These are phyloP conservation scores for Xylogone sp. DNA, from an alignment of 2,329 filamentous ascomycete genomes.

Conservation along the genomic window DNA sequence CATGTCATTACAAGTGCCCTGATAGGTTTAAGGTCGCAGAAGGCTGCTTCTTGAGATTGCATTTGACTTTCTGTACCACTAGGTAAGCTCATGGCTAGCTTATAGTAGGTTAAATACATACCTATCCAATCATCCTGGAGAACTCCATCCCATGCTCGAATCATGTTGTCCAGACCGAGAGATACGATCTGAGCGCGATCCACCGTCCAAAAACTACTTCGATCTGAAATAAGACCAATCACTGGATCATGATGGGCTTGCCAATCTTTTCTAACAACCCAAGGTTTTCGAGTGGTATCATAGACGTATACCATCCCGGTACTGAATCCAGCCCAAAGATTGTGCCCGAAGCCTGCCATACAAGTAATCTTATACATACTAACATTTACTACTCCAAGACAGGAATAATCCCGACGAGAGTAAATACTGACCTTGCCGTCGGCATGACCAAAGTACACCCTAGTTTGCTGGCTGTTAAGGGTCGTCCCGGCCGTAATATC, in stretches of 20 bases:
- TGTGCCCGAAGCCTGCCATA: conserved; percentile 72
- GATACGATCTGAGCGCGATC: conserved; percentile 83
- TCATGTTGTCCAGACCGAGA: conserved; percentile 79
- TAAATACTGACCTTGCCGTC: conserved; percentile 97
- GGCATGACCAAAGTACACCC: conserved; percentile 84
- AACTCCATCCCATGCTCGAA: conserved; percentile 88
- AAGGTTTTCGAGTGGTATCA: conserved; percentile 77
- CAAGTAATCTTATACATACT: conserved; percentile 95
- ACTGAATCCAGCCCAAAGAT: conserved; percentile 92
- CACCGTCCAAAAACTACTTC: conserved; percentile 78
- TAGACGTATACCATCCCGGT: conserved; percentile 93
- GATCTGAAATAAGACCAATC: conserved; percentile 71
- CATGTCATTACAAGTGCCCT: conserved; percentile 82
- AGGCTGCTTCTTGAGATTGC: conserved; percentile 77
- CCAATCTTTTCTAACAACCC: conserved; percentile 93
- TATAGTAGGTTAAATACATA: conserved; percentile 28
- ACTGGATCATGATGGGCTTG: conserved; percentile 83
- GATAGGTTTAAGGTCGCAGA: conserved; percentile 81
- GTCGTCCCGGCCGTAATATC: conserved; percentile 84
- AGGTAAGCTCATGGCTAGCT: background rate
- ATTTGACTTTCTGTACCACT: conserved; percentile 65
- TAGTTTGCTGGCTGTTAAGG: conserved; percentile 69
- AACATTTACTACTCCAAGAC: conserved; percentile 75
- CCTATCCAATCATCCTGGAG: conserved; percentile 90
- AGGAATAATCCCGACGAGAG: conserved; percentile 68